Conservation (phyloP, 2,329 filamentous ascomycete species). For the Aureobasidium musti region DNA sequence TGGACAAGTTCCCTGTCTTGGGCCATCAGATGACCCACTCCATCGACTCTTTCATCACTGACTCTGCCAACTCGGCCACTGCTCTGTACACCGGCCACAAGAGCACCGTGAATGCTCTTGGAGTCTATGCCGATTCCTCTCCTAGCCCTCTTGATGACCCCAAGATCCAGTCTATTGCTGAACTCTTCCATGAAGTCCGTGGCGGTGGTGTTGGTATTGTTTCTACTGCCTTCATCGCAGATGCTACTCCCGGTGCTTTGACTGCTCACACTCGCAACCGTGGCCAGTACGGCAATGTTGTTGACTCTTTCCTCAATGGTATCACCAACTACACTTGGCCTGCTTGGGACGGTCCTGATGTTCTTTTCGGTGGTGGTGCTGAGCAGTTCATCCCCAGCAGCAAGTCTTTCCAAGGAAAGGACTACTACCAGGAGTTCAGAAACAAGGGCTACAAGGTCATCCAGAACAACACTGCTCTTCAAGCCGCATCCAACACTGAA, state of each 20-base stretch:
- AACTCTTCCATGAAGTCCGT: conserved; percentile 71
- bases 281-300: conserved; percentile 67
- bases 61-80: conserved; percentile 81
- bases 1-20: conserved; percentile 81
- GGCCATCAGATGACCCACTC: conserved; percentile 90
- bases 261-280: conserved; percentile 72
- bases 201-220: conserved; percentile 64
- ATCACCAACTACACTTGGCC: conserved; percentile 82
- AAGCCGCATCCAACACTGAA: conserved; percentile 57
- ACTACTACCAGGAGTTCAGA: conserved; percentile 71
- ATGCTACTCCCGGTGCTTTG: conserved; percentile 78
- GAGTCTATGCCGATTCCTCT: conserved; percentile 78
- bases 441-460: conserved; percentile 71
- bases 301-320: conserved; percentile 75
- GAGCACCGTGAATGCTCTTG: conserved; percentile 77
- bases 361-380: conserved; percentile 79
- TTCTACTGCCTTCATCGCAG: conserved; percentile 77
- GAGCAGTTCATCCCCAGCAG: conserved; percentile 69
- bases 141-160: conserved; percentile 75
- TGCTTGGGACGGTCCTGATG: conserved; percentile 71
- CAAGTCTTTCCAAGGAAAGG: conserved; percentile 66
- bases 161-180: conserved; percentile 80
- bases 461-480: conserved; percentile 71
- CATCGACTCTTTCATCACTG: conserved; percentile 81
- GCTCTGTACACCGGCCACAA: conserved; percentile 83